phyloP scores from a whole-genome alignment of 345 rosid genomes.

The Aquilaria malaccensis region DNA sequence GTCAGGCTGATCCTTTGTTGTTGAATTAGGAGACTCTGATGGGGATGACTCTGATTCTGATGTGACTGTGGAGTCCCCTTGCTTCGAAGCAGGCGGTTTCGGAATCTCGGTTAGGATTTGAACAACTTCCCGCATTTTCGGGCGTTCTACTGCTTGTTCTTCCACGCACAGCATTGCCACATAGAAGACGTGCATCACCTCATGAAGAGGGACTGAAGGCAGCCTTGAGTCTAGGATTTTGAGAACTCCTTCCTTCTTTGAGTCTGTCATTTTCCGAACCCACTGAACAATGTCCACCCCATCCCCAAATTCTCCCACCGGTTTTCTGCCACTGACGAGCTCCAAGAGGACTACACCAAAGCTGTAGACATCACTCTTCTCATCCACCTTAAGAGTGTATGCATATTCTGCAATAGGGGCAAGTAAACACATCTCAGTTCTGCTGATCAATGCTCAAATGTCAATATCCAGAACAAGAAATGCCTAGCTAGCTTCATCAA shows the following conservation, averaged over 20 bases:
- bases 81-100: slow-evolving; percentile 30
- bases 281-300: slow-evolving; percentile 74
- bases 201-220: slow-evolving; percentile 42
- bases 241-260: slow-evolving; percentile 46
- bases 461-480: too few species aligned
- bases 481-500: too few species aligned
- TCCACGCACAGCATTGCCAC: slow-evolving; percentile 62
- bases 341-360: slow-evolving; percentile 55
- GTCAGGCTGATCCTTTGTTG: slow-evolving; percentile 26
- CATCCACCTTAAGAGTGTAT: slow-evolving; percentile 56
- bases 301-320: slow-evolving; percentile 62
- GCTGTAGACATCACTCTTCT: slow-evolving; percentile 68
- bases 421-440: too few species aligned
- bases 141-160: slow-evolving; percentile 63
- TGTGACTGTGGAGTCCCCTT: slow-evolving; percentile 17
- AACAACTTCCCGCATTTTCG: slow-evolving; percentile 59
- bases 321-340: slow-evolving; percentile 44
- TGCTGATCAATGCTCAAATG: too few species aligned
- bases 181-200: slow-evolving; percentile 58
- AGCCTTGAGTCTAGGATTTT: slow-evolving; percentile 54
- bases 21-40: slow-evolving; percentile 28
- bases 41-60: slow-evolving; percentile 14
- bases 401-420: slow-evolving; percentile 35
- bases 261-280: slow-evolving; percentile 53
- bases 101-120: slow-evolving; percentile 62